phyloP scores from a whole-genome alignment of 2,329 filamentous ascomycete genomes.

The Westerdykella aurantiaca region DNA sequence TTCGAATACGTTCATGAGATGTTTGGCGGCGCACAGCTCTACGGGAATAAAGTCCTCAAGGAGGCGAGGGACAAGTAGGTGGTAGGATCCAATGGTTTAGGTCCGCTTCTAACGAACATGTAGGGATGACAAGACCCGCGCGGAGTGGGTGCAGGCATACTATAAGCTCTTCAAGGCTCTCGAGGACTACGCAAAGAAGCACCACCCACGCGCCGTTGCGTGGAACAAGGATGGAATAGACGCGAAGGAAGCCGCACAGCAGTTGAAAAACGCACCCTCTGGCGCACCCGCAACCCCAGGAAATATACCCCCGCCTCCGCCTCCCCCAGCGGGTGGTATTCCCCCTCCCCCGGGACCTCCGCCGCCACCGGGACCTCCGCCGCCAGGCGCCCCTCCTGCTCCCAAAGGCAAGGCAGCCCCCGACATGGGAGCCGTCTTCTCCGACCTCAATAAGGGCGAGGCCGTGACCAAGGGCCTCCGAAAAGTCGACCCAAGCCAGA shows the following conservation, averaged over 20 bases:
- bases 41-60: conserved; percentile 88
- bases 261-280: conserved; percentile 44
- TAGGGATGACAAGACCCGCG: conserved; percentile 64
- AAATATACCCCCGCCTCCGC: conserved; percentile 52
- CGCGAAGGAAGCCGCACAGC: conserved; percentile 62
- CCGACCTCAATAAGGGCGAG: conserved; percentile 81
- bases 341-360: conserved; percentile 62
- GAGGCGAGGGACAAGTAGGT: conserved; percentile 74
- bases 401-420: conserved; percentile 43
- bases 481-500: conserved; percentile 91
- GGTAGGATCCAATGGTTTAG: not conserved
- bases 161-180: conserved; percentile 85
- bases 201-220: conserved; percentile 70
- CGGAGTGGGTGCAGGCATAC: conserved; percentile 89
- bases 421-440: conserved; percentile 84
- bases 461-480: conserved; percentile 81
- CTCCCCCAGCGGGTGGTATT: conserved; percentile 51
- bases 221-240: conserved; percentile 81
- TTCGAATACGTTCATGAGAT: conserved; percentile 80
- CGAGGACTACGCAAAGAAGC: conserved; percentile 74
- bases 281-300: conserved; percentile 50
- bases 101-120: conserved; percentile 11
- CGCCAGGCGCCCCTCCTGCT: conserved; percentile 45
- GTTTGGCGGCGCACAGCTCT: conserved; percentile 81
- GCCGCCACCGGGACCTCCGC: conserved; percentile 51